Conservation (phyloP, 1,139 yeast species). For the Lodderomyces oxycetoniae region DNA sequence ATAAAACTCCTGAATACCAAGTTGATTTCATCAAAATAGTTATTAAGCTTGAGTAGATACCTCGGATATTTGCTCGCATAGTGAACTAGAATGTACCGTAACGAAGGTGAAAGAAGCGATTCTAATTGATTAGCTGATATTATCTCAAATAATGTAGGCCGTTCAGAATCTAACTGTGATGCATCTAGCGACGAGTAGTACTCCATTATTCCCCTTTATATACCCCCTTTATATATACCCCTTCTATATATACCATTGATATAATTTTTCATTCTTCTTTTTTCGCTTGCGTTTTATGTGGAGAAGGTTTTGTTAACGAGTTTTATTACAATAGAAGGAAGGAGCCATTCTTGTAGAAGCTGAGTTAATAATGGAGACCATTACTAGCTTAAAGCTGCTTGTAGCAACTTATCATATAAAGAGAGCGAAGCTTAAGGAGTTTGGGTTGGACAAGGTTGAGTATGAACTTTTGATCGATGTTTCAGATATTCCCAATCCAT, state of each 20-base stretch:
- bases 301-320: constrained; percentile 3
- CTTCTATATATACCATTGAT: too few relatives aligned
- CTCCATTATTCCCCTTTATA: constrained; percentile 72
- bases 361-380: background rate
- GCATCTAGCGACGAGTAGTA: constrained; percentile 79
- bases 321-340: too few relatives aligned
- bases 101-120: constrained; percentile 72
- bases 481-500: constrained; percentile 11
- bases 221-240: too few relatives aligned
- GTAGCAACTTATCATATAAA: constrained; percentile 19
- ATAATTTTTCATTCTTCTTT: constrained; percentile 2
- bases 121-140: constrained; percentile 79
- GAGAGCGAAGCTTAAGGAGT: constrained; percentile 17
- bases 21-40: constrained; percentile 74
- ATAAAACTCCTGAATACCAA: constrained; percentile 57
- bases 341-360: too few relatives aligned
- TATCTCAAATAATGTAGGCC: constrained; percentile 80
- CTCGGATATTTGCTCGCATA: constrained; percentile 79
- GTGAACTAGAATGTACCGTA: constrained; percentile 74
- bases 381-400: constrained; percentile 16
- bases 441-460: constrained; percentile 12
- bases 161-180: constrained; percentile 63
- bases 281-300: constrained; percentile 5
- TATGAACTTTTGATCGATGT: constrained; percentile 13
- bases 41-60: constrained; percentile 56